Conservation (phyloP, 2,329 filamentous ascomycete genomes). For the Ophiosphaerella narmari region DNA sequence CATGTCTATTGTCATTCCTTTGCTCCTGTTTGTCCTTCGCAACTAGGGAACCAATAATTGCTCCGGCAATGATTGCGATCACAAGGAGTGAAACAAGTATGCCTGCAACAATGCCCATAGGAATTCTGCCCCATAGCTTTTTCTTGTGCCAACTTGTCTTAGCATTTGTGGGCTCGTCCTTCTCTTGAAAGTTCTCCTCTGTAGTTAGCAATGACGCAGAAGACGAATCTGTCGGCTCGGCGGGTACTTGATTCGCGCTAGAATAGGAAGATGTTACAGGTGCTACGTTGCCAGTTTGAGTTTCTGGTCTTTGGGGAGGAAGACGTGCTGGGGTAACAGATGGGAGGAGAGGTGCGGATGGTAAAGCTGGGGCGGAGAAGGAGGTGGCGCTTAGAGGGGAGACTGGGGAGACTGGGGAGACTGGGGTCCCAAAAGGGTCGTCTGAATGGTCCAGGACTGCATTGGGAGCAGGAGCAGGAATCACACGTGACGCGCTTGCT, state of each 20-base stretch:
- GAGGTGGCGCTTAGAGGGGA: slow-evolving; percentile 25
- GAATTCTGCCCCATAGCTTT: slow-evolving; percentile 55
- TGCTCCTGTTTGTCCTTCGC: slow-evolving; percentile 45
- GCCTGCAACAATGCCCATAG: slow-evolving; percentile 57
- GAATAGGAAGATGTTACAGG: slow-evolving; percentile 12
- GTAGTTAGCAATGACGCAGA: slow-evolving; percentile 31
- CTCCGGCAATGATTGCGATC: slow-evolving; percentile 56
- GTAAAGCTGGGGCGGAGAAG: slow-evolving; percentile 22
- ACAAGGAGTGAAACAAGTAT: slow-evolving; percentile 53
- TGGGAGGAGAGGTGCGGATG: slow-evolving; percentile 27
- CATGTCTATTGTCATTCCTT: slow-evolving; percentile 14
- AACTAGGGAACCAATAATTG: slow-evolving; percentile 59
- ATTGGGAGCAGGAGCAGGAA: slow-evolving; percentile 23
- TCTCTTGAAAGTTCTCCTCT: slow-evolving; percentile 35
- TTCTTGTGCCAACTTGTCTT: slow-evolving; percentile 45
- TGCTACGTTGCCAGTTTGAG: slow-evolving; percentile 34
- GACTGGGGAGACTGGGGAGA: slow-evolving; percentile 30
- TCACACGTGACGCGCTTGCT: slow-evolving; percentile 37
- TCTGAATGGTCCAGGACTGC: slow-evolving; percentile 22
- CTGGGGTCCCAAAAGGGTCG: slow-evolving; percentile 31
- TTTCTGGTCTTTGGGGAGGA: slow-evolving; percentile 38
- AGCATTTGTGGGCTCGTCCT: slow-evolving; percentile 26
- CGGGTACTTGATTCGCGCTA: slow-evolving; percentile 18
- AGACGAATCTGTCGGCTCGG: slow-evolving; percentile 34
- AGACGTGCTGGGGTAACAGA: slow-evolving; percentile 33